Conservation (phyloP, 371 early-diverging fungal species). For the Dentiscutata heterogama region DNA sequence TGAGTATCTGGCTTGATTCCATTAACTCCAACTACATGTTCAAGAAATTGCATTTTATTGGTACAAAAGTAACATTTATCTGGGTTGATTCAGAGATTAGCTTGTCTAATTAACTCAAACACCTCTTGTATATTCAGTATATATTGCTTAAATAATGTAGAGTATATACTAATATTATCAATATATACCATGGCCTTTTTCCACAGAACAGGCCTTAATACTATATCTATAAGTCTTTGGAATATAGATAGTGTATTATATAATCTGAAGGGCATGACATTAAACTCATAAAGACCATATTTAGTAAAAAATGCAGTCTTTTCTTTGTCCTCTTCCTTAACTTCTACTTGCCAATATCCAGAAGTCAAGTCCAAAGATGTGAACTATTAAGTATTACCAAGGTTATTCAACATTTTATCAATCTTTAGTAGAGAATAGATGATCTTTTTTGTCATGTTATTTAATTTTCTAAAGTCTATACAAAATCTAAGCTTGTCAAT, state of each 20-base stretch:
- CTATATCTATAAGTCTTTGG: conserved; percentile 53
- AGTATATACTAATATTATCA: conserved; percentile 52
- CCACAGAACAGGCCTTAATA: conserved; percentile 43
- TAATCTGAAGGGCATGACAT: neutral
- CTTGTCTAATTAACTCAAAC: neutral
- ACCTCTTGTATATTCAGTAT: conserved; percentile 15
- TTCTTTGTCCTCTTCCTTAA: conserved; percentile 34
- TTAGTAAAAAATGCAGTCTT: neutral
- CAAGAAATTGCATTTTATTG: neutral
- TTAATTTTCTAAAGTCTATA: neutral
- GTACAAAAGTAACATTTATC: conserved; percentile 33
- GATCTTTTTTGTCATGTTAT: neutral
- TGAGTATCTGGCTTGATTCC: conserved; percentile 42
- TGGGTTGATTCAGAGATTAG: neutral
- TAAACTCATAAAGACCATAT: neutral
- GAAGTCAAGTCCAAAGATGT: neutral
- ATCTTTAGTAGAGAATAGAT: neutral
- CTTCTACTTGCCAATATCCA: conserved; percentile 39
- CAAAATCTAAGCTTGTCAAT: neutral
- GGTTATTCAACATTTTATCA: neutral
- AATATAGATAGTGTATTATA: conserved; percentile 33
- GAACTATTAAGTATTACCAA: neutral
- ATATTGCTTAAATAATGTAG: neutral
- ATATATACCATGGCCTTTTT: conserved; percentile 50
- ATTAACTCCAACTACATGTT: conserved; percentile 14